phyloP scores from a whole-genome alignment of 805 yeast genomes.

The Schwanniomyces vanrijiae region DNA sequence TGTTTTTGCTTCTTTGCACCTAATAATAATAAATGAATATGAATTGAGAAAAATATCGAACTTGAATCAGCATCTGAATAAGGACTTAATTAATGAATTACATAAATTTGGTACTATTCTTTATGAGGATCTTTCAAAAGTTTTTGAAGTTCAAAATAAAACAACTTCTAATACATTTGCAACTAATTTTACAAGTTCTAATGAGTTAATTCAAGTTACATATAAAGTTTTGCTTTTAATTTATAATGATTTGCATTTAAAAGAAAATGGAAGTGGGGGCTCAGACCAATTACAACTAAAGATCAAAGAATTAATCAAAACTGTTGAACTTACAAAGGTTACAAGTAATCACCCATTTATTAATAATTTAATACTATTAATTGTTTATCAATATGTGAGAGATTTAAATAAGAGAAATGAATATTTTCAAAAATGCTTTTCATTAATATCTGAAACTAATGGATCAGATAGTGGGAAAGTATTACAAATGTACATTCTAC shows the following conservation, averaged over 20 bases:
- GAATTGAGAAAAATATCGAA: conserved; percentile 12
- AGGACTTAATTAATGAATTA: conserved; percentile 5
- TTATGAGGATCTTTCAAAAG: conserved; percentile 13
- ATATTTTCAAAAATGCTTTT: conserved; percentile 14
- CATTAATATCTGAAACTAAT: conserved; percentile 10
- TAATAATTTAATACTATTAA: conserved; percentile 14
- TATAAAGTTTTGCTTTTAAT: conserved; percentile 13
- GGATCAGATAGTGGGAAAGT: conserved; percentile 19
- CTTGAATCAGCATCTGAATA: background rate
- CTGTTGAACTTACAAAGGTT: background rate
- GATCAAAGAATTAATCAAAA: background rate
- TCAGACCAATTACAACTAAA: background rate
- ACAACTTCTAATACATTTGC: conserved; percentile 16
- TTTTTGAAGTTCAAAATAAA: conserved; percentile 10
- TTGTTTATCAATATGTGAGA: conserved; percentile 13
- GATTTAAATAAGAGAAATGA: conserved; percentile 14
- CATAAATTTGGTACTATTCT: conserved; percentile 12
- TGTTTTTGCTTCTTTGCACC: conserved; percentile 28
- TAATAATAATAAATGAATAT: conserved; percentile 24
- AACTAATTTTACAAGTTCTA: conserved; percentile 14
- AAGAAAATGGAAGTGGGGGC: background rate
- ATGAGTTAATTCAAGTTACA: conserved; percentile 13
- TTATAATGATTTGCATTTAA: conserved; percentile 1
- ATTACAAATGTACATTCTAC: conserved; percentile 18
- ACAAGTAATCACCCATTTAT: conserved; percentile 12